These are phyloP conservation scores for Globisporangium parvum DNA, from an alignment of 352 stramenopile genomes.

Conservation along the genomic window DNA sequence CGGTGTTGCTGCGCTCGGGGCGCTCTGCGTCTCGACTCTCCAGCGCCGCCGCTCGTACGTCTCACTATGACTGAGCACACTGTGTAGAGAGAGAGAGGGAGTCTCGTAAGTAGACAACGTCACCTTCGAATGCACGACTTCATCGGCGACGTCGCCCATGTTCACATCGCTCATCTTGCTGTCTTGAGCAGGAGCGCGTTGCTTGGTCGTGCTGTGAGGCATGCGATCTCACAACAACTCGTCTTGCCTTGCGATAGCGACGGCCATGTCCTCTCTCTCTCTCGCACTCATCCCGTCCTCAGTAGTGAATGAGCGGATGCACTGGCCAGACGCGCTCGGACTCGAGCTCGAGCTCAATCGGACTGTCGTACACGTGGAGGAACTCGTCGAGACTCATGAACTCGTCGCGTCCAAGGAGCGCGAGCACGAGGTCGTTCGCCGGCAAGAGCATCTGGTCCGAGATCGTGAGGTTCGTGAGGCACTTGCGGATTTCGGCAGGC, in stretches of 20 bases:
- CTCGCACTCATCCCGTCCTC: constrained; percentile 3
- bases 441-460: constrained; percentile 60
- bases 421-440: constrained; percentile 45
- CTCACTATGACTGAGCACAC: constrained; percentile 5
- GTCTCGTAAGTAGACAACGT: no score
- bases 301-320: constrained; percentile 65
- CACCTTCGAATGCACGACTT: no score
- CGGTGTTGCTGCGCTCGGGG: constrained; percentile 7
- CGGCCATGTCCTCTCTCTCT: background rate
- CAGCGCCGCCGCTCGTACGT: constrained; percentile 17
- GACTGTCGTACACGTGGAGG: constrained; percentile 31
- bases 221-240: no score
- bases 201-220: background rate
- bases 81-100: background rate
- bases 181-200: background rate
- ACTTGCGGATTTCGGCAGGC: constrained; percentile 49
- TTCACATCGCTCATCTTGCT: no score
- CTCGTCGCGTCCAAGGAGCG: constrained; percentile 47
- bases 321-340: constrained; percentile 73
- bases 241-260: no score
- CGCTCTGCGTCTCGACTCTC: constrained; percentile 11
- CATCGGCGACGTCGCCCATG: no score
- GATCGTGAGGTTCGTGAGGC: constrained; percentile 47
- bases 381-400: constrained; percentile 64
- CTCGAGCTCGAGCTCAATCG: constrained; percentile 47